phyloP scores from a whole-genome alignment of 192 early-diverging fungal genomes.

The Spinellus fusiger region DNA sequence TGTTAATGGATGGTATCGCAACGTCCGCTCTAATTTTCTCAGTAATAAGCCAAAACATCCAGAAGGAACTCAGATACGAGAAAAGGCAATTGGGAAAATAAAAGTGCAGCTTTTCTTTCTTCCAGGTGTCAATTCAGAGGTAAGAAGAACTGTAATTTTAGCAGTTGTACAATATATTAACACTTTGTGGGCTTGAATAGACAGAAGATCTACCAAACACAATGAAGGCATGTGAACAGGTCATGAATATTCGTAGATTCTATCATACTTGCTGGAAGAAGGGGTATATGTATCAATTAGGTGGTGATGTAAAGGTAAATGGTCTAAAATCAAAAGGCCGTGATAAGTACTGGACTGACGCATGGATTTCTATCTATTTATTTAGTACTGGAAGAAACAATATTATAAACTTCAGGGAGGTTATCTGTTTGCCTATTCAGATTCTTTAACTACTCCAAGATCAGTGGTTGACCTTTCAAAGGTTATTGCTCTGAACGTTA shows the following conservation, averaged over 20 bases:
- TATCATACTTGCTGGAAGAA: conserved; percentile 13
- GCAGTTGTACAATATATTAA: neutral
- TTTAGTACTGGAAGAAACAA: conserved; percentile 21
- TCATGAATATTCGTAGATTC: conserved; percentile 14
- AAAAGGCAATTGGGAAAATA: conserved; percentile 25
- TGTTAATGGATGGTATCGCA: conserved; percentile 23
- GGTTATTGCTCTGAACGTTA: conserved; percentile 10
- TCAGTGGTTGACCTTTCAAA: conserved; percentile 23
- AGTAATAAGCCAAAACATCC: neutral
- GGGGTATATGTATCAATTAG: conserved; percentile 26
- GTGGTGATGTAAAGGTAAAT: conserved; percentile 27
- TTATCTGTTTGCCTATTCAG: conserved; percentile 9
- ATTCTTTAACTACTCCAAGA: conserved; percentile 6
- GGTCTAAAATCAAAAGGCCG: neutral
- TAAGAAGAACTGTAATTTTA: neutral
- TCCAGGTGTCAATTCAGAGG: conserved; percentile 8
- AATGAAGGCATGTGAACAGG: conserved; percentile 23
- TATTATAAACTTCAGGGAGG: conserved; percentile 20
- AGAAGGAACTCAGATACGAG: neutral
- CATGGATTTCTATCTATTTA: neutral
- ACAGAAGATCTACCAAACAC: conserved; percentile 6
- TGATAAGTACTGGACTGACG: neutral
- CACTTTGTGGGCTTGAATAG: conserved; percentile 1
- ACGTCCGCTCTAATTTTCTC: neutral
- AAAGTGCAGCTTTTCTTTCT: conserved; percentile 14